phyloP scores from a whole-genome alignment of 306 rosid genomes.

The Cicer chorassanicum region DNA sequence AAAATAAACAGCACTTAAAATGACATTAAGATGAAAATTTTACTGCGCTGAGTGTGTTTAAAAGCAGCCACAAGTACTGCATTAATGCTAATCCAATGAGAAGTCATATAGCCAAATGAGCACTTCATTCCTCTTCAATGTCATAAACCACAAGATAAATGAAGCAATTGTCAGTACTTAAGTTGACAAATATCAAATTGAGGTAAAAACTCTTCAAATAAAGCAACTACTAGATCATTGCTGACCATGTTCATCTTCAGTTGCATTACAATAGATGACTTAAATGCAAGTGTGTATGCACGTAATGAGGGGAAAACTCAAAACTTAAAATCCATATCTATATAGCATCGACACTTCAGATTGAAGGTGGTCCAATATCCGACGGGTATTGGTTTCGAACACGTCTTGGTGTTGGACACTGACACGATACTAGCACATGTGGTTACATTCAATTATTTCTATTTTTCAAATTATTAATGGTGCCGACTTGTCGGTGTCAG shows the following conservation, averaged over 20 bases:
- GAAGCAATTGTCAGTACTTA: slow-evolving; percentile 37
- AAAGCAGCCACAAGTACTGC: background rate
- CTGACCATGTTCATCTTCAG: background rate
- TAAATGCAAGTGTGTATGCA: background rate
- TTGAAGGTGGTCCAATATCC: no score
- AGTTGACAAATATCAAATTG: slow-evolving; percentile 11
- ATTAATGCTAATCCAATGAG: slow-evolving; percentile 61
- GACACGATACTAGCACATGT: no score
- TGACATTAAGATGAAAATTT: background rate
- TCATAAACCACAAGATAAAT: slow-evolving; percentile 44
- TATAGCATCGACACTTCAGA: no score
- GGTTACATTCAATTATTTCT: no score
- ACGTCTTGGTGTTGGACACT: no score
- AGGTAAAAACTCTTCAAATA: background rate
- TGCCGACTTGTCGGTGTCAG: no score
- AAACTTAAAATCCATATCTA: background rate
- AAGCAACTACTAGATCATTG: slow-evolving; percentile 7
- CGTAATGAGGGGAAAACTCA: background rate
- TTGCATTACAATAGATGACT: background rate
- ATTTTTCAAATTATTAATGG: no score
- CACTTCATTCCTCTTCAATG: slow-evolving; percentile 85
- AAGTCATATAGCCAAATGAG: slow-evolving; percentile 86
- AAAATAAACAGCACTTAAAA: no score
- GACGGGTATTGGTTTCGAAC: no score
- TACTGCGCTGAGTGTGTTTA: slow-evolving; percentile 2